Evolutionary conservation across 148 eudicot species (phyloP), one percentile per base, ranked within the genome.

Genomic region (Diospyros kaki): DNA sequence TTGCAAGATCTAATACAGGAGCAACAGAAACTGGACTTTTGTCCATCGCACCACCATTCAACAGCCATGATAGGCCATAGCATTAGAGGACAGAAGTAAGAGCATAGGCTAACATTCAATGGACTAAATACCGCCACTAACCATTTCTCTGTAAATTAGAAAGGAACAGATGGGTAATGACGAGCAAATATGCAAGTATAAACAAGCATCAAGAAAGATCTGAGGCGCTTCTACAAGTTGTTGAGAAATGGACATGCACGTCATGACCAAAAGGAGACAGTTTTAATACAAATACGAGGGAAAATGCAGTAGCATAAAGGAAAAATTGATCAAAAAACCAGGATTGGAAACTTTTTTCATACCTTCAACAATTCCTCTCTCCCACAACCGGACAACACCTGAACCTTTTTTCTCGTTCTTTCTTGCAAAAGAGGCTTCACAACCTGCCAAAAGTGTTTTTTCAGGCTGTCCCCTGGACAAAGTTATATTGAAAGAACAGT

Each of bases 381-480:
- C 75, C 99, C 99, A 62, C 87, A 79, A 58, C 99, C 99, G 52
- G 86, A 77, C 73, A 95, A 88, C 81, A 95, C 98, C 83, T 93
- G 98, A 81, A 95, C 82, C 82, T 90, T 95, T 87, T 89, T 95
- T 77, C 97, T 85, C 18, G 99, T 95, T 74, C 99, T 91, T 78
- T 95, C 99, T 82, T 93, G 99, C 80, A 95, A 68, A 82, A 95
- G 99, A 58, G 99, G 99, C 85, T 74, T 95, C 78, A 95, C 99
- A 46, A 93, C 98, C 99, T 95, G 88, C 71, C 58, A 79, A 72
- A 64, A 61, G 39, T 56, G 69, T 3, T 15, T 54, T 41, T 50
- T 59, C 52, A 46, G 73, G 54, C 64, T 78, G 12, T n/a, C 48
- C 38, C 51, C 53, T 45, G 41, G 17, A 73, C 14, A 70, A 1